A percentile compares a stretch with the other conserved stretches of the same genome.
These are phyloP conservation scores for Hypholoma sublateritium DNA, from an alignment of 768 basidiomycete species.

Conservation along the genomic window DNA sequence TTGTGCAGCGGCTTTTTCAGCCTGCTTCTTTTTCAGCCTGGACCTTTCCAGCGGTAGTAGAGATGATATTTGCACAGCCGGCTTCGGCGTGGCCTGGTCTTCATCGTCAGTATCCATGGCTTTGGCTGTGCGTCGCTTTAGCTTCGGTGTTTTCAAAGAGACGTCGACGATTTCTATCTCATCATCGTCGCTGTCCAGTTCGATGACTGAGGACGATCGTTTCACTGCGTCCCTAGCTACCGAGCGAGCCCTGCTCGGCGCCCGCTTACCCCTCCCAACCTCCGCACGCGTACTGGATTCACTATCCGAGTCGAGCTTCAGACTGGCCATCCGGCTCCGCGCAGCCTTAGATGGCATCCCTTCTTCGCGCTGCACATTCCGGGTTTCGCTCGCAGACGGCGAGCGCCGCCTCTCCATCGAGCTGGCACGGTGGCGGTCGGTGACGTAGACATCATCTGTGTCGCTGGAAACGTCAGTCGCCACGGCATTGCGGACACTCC, in stretches of 20 bases:
- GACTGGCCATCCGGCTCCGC: constrained; percentile 6
- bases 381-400: constrained; percentile 18
- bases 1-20: too few relatives aligned
- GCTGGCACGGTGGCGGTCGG: constrained; percentile 9
- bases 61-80: background rate
- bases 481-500: constrained; percentile 7
- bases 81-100: background rate
- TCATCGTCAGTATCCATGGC: background rate
- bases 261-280: background rate
- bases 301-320: constrained; percentile 4
- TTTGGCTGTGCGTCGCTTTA: background rate
- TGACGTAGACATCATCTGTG: constrained; percentile 8
- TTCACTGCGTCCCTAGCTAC: background rate
- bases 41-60: background rate
- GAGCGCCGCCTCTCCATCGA: constrained; percentile 13
- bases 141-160: background rate
- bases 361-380: background rate
- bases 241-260: background rate
- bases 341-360: background rate
- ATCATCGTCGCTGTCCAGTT: background rate
- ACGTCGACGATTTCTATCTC: background rate
- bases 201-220: background rate
- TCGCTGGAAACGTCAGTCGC: constrained; percentile 8
- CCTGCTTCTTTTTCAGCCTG: background rate
- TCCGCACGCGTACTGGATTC: background rate